These are phyloP conservation scores for Prototheca wickerhamii DNA, from an alignment of 163 green algal species.

Conservation along the genomic window DNA sequence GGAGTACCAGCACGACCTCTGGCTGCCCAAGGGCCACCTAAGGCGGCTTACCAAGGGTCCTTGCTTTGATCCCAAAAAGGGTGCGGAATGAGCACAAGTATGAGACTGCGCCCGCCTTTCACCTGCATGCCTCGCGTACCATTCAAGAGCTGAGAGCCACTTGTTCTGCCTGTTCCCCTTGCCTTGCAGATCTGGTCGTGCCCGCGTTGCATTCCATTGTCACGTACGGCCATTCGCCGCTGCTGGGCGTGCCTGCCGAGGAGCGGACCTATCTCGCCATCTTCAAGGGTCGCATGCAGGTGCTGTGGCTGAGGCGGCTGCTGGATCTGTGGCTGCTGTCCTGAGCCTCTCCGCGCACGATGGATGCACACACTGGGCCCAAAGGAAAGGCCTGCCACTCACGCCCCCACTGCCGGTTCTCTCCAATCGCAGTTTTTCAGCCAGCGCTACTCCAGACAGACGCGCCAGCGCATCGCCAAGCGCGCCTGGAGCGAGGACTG, in stretches of 20 bases:
- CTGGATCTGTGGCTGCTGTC: neutral
- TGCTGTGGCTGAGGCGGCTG: neutral
- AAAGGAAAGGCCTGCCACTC: neutral
- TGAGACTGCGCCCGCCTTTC: neutral
- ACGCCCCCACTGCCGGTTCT: neutral
- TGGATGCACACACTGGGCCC: constrained; percentile 2
- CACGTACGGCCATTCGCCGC: constrained; percentile 8
- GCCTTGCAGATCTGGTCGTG: constrained; percentile 13
- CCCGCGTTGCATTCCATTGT: constrained; percentile 6
- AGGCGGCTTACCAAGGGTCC: constrained; percentile 12
- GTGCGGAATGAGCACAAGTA: neutral
- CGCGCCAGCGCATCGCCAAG: constrained; percentile 2
- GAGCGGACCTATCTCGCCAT: neutral
- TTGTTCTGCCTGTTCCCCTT: neutral
- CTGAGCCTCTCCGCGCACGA: neutral
- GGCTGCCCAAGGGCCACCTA: constrained; percentile 17
- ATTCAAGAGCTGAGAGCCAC: neutral
- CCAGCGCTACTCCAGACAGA: constrained; percentile 1
- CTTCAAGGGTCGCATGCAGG: constrained; percentile 7
- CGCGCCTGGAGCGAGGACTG: constrained; percentile 7
- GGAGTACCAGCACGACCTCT: constrained; percentile 11
- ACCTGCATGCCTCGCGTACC: neutral
- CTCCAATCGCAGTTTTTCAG: neutral
- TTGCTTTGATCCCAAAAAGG: constrained; percentile 24
- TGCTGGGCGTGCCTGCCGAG: neutral